Evolutionary conservation across 192 early-diverging fungal species (phyloP), one percentile per base, ranked within the genome.

Genomic region (Linnemannia schmuckeri): DNA sequence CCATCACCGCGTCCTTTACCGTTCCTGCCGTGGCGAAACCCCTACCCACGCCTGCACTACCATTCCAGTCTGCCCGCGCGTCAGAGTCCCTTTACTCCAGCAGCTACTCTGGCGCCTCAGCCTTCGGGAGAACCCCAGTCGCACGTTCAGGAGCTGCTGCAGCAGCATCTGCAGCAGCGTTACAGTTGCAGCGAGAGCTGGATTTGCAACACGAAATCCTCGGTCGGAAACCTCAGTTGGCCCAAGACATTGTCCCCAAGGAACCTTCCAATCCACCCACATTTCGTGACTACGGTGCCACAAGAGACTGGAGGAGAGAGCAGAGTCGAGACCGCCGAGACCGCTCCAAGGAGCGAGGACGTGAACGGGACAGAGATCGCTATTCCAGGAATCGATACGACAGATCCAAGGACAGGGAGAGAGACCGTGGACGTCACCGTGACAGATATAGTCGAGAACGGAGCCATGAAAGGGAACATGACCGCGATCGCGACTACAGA

Each of bases 11-110:
- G 41, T 87, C 85, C 18, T 87, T 87, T 42, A 73, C 70, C 27
- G 85, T 87, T 4, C 85, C 85, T 37, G 85, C 85, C 15, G 85
- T 87, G 4, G 85, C 85, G 20, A 87, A 87, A 57, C 85, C 85
- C 5, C 61, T 87, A 15, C 85, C 85, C 8, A 87, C 79, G 5
- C 85, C 85, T 0, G 85, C 85, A 4, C 24, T 87, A 30, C 85
- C 85, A 13, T 87, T 87, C 52, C 85, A 87, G 52, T 87, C 85
- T 15, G 85, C 80, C 46, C 85, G 85, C 33, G 84, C 84, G 4
- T 86, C 83, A 52, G 85, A 87, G 37, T 81, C 85, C 38, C 85
- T 81, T 33, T 87, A 78, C 44, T 68, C 85, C 49, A 81, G 66
- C 49, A 76, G 70, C 13, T 87, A 80, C 47, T 74, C 46, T 49